Evolutionary conservation across 257 asterid genomes (phyloP), one percentile per base, ranked within the genome.

Genomic region (Scutellaria minor): DNA sequence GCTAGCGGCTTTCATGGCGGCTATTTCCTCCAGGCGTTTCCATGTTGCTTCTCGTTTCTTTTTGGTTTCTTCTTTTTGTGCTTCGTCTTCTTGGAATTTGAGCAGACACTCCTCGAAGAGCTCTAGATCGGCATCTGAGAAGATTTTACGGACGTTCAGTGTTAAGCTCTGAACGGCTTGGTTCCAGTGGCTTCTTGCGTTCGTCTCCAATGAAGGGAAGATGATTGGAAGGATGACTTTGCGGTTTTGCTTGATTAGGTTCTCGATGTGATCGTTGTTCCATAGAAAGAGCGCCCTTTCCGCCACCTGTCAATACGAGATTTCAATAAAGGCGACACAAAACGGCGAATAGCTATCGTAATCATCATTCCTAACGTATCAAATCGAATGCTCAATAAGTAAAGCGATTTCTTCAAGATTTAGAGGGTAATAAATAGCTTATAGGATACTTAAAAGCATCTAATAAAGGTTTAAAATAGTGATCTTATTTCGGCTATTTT

Each of bases 281-380:
- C 97, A 92, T 58, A 92, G 69, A 80, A 92, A 89, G 77, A 92
- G 88, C 64, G 97, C 96, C 83, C 97, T 80, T 82, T 92, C 97
- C 2, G 97, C 97, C 58, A 92, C 97, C 97, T 92, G 90, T 31
- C 53, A 66, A 59, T 57, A 64, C 76, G 64, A 77, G 57, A 56
- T 2, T 31, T 31, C 2, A 31, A 31, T 2, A 31, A 3, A 5
- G 5, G 5, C 37, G 5, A 31, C 37, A 31, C 37, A 31, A 11
- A 13, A 14, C 15, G 5, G 18, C 5, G 1, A 48, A 48, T 13
- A 13, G 13, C 54, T 48, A 48, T 48, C 47, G 7, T 31, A 4
- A 31, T 4, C 37, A 24, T 24, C 62, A 56, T 57, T 42, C 44
- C 31, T 9, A 57, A 27, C 12, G 15, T 31, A 57, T 5, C 18